Conservation (phyloP, 306 rosid genomes). For the Ormosia emarginata region DNA sequence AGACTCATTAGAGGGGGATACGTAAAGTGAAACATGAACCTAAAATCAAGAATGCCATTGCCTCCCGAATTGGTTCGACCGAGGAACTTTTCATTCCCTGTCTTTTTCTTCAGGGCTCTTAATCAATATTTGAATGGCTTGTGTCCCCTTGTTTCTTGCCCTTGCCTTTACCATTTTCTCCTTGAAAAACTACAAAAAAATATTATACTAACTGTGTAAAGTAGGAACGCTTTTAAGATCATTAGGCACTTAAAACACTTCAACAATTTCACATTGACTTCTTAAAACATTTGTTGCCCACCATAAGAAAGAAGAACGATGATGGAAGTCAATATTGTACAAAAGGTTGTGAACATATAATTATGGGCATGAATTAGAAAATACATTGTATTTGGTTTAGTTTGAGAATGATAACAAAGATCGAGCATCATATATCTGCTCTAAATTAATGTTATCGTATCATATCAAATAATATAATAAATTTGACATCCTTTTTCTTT, state of each 20-base stretch:
- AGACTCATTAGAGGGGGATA: not conserved
- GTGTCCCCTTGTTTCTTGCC: slow-evolving; percentile 47
- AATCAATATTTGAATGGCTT: slow-evolving; percentile 35
- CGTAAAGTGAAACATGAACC: slow-evolving; percentile 30
- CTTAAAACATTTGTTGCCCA: not conserved
- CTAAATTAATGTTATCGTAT: not conserved
- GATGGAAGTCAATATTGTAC: slow-evolving; percentile 20
- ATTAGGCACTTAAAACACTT: not conserved
- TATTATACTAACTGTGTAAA: slow-evolving; percentile 27
- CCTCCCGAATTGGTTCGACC: slow-evolving; percentile 38
- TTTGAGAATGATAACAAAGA: not conserved
- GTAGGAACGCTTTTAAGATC: slow-evolving; percentile 31
- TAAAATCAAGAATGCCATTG: slow-evolving; percentile 36
- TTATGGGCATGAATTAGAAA: not conserved
- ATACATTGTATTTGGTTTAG: not conserved
- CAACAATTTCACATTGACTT: slow-evolving; percentile 8
- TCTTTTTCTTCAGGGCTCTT: slow-evolving; percentile 34
- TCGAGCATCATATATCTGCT: not conserved
- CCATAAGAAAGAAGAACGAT: not conserved
- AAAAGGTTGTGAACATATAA: not conserved
- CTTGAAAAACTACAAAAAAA: slow-evolving; percentile 24
- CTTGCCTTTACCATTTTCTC: slow-evolving; percentile 15
- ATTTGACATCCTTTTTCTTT: not conserved
- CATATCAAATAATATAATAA: not conserved
- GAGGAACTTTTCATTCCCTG: slow-evolving; percentile 50